These are phyloP conservation scores for Penicillium sp. DNA, from an alignment of 2,329 filamentous ascomycete species.

Conservation along the genomic window DNA sequence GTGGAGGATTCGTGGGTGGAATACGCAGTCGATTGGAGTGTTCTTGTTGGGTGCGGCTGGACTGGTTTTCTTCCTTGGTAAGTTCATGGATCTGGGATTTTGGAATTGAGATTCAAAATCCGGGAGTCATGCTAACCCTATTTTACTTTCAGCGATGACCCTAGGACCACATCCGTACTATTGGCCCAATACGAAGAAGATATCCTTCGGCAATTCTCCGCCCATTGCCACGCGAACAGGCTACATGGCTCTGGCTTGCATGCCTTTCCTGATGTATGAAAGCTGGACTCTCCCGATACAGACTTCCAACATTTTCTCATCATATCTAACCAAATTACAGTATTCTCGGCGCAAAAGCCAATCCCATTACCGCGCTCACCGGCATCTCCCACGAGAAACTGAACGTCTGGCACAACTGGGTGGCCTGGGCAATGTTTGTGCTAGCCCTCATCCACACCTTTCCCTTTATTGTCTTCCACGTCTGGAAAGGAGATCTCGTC, in stretches of 20 bases:
- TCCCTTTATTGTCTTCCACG: slow-evolving; percentile 61
- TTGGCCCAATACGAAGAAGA: slow-evolving; percentile 52
- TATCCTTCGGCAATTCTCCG: slow-evolving; percentile 55
- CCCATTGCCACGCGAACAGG: slow-evolving; percentile 59
- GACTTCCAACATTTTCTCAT: not conserved
- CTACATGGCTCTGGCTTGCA: slow-evolving; percentile 57
- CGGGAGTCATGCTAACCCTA: not conserved
- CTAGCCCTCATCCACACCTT: slow-evolving; percentile 64
- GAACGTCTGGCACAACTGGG: slow-evolving; percentile 59
- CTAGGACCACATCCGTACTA: slow-evolving; percentile 59
- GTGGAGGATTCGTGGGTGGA: slow-evolving; percentile 41
- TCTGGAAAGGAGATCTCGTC: slow-evolving; percentile 55
- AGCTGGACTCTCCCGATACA: not conserved
- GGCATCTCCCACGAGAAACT: slow-evolving; percentile 63
- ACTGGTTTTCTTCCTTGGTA: slow-evolving; percentile 50
- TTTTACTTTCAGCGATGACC: slow-evolving; percentile 44
- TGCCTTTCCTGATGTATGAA: slow-evolving; percentile 56
- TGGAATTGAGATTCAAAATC: not conserved
- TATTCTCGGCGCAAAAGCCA: slow-evolving; percentile 58
- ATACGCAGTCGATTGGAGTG: slow-evolving; percentile 52
- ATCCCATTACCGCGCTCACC: slow-evolving; percentile 59
- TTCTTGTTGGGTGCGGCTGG: slow-evolving; percentile 50
- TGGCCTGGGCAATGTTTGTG: slow-evolving; percentile 60
- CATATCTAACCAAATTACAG: slow-evolving; percentile 27
- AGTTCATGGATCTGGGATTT: not conserved